Percentiles rank a stretch among this genome's conserved stretches.
Conservation (phyloP, 139 green algal genomes). For the Prasinococcaceae sp. region DNA sequence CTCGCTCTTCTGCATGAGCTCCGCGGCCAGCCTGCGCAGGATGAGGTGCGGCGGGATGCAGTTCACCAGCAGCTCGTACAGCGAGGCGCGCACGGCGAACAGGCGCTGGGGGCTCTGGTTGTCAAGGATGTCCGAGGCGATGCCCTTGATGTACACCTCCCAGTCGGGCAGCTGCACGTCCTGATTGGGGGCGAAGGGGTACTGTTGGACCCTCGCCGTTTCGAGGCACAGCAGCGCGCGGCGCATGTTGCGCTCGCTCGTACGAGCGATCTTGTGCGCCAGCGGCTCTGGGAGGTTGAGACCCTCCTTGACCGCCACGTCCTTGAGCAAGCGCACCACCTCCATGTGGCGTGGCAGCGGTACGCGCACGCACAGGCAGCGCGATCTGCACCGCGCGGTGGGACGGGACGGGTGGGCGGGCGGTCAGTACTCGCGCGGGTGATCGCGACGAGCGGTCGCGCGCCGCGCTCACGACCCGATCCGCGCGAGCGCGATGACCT, state of each 20-base stretch:
- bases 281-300: conserved; percentile 50
- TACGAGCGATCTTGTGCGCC: conserved; percentile 35
- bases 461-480: too few relatives aligned
- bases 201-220: conserved; percentile 41
- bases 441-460: too few relatives aligned
- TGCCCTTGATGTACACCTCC: conserved; percentile 80
- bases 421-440: too few relatives aligned
- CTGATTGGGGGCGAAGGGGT: conserved; percentile 47
- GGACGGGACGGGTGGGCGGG: too few relatives aligned
- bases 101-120: background rate
- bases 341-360: conserved; percentile 43
- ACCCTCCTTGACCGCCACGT: conserved; percentile 57
- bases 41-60: conserved; percentile 84
- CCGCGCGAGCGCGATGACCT: too few relatives aligned
- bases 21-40: conserved; percentile 40
- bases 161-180: conserved; percentile 59
- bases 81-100: conserved; percentile 55
- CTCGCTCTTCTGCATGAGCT: conserved; percentile 78
- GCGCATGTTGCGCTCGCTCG: conserved; percentile 59
- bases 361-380: conserved; percentile 84
- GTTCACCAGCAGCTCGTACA: conserved; percentile 95
- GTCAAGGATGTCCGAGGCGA: conserved; percentile 40
- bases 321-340: conserved; percentile 56
- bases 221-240: conserved; percentile 82
- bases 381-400: too few relatives aligned